These are phyloP conservation scores for Wickerhamiella brachini DNA, from an alignment of 805 yeast species.

Conservation along the genomic window DNA sequence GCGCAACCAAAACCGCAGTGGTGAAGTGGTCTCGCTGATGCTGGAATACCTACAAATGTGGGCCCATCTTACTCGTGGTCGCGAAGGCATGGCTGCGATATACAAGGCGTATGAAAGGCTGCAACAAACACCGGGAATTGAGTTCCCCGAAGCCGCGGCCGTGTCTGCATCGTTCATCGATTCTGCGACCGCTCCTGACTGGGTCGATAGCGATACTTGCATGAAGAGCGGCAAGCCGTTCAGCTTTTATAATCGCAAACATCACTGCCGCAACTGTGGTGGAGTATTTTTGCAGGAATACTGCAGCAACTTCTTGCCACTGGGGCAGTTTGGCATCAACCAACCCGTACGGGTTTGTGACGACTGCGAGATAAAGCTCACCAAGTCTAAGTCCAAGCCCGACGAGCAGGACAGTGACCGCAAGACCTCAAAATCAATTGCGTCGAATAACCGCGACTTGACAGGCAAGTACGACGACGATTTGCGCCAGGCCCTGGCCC, in stretches of 20 bases:
- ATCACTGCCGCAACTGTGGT: slow-evolving; percentile 95
- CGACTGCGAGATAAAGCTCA: slow-evolving; percentile 59
- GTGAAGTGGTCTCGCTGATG: slow-evolving; percentile 44
- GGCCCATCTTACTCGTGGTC: slow-evolving; percentile 58
- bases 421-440: slow-evolving; percentile 5
- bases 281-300: slow-evolving; percentile 83
- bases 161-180: slow-evolving; percentile 47
- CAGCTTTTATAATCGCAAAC: slow-evolving; percentile 75
- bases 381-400: slow-evolving; percentile 34
- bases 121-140: slow-evolving; percentile 38
- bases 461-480: slow-evolving; percentile 38
- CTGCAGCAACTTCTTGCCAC: slow-evolving; percentile 54
- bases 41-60: slow-evolving; percentile 61
- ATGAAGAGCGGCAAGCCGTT: slow-evolving; percentile 82
- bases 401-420: slow-evolving; percentile 23
- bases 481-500: slow-evolving; percentile 58
- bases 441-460: slow-evolving; percentile 10
- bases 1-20: slow-evolving; percentile 27
- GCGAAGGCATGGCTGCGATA: slow-evolving; percentile 52
- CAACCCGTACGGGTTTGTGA: slow-evolving; percentile 92
- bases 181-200: slow-evolving; percentile 88
- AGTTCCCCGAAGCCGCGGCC: slow-evolving; percentile 40
- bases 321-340: slow-evolving; percentile 74
- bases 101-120: slow-evolving; percentile 47
- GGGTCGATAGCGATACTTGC: slow-evolving; percentile 93